Evolutionary conservation across 2,329 filamentous ascomycete species (phyloP).

Genomic region (Gaeumannomyces tritici): DNA sequence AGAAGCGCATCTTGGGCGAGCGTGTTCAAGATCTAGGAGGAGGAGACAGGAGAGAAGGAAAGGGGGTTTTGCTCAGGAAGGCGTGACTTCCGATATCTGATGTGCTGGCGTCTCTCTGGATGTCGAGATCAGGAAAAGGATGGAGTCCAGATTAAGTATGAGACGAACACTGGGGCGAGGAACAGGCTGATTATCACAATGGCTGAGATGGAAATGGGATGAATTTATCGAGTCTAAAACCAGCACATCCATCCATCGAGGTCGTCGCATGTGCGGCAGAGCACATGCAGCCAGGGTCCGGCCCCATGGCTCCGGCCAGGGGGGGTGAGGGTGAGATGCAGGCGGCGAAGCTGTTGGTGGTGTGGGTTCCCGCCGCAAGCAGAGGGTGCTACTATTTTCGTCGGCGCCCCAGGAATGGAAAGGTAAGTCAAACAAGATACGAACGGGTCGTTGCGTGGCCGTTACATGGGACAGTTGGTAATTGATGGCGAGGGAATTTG

Average conservation of each 20-base stretch:
- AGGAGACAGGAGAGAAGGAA: neutral
- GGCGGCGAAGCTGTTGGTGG: neutral
- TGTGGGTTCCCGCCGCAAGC: neutral
- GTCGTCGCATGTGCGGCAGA: neutral
- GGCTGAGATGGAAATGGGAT: neutral
- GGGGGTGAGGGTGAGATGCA: neutral
- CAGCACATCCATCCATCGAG: neutral
- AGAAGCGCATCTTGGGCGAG: slow-evolving; percentile 16
- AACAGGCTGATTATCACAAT: neutral
- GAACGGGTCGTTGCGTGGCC: too few species aligned
- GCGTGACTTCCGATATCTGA: neutral
- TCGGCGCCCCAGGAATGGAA: neutral
- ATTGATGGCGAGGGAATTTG: too few species aligned
- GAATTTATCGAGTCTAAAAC: neutral
- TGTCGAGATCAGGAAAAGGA: neutral
- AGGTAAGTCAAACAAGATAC: neutral
- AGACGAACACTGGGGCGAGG: neutral
- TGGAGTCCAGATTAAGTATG: neutral
- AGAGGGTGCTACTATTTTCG: neutral
- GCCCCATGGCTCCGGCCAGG: neutral
- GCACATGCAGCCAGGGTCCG: too few species aligned
- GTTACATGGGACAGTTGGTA: too few species aligned
- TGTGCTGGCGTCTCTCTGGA: neutral
- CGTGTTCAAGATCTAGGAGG: neutral
- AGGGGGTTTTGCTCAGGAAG: neutral